phyloP scores from a whole-genome alignment of 768 basidiomycete genomes.

The Leccinum truebloodii region DNA sequence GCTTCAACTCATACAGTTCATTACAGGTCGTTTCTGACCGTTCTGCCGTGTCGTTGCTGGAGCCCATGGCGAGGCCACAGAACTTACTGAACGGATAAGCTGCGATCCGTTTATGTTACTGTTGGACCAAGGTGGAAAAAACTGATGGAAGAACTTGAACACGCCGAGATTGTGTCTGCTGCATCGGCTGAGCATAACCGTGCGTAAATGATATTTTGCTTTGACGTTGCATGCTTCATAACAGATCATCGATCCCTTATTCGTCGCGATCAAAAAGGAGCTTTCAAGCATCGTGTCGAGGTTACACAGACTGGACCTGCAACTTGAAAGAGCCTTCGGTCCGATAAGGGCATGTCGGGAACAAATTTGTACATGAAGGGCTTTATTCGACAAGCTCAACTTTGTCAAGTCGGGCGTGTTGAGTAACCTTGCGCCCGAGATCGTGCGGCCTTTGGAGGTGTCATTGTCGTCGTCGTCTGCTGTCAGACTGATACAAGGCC shows the following conservation, averaged over 20 bases:
- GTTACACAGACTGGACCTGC: slow-evolving; percentile 84
- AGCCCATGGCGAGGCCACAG: slow-evolving; percentile 75
- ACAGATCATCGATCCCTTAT: slow-evolving; percentile 59
- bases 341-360: slow-evolving; percentile 50
- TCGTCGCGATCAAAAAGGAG: slow-evolving; percentile 75
- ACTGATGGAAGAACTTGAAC: slow-evolving; percentile 21
- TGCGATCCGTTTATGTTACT: slow-evolving; percentile 51
- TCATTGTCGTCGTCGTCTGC: background rate
- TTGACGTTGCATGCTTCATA: slow-evolving; percentile 21
- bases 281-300: slow-evolving; percentile 76
- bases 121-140: slow-evolving; percentile 28
- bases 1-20: background rate
- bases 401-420: slow-evolving; percentile 85
- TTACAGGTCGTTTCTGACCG: slow-evolving; percentile 69
- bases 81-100: slow-evolving; percentile 78
- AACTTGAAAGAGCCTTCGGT: slow-evolving; percentile 56
- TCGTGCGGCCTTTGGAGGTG: slow-evolving; percentile 68
- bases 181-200: slow-evolving; percentile 62
- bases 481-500: background rate
- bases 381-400: slow-evolving; percentile 71
- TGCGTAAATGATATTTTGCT: slow-evolving; percentile 33
- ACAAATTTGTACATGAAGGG: slow-evolving; percentile 82
- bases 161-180: slow-evolving; percentile 43
- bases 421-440: slow-evolving; percentile 71
- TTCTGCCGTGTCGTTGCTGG: slow-evolving; percentile 70